These are phyloP conservation scores for Cladosporium sp. DNA, from an alignment of 2,329 filamentous ascomycete species.

Conservation along the genomic window DNA sequence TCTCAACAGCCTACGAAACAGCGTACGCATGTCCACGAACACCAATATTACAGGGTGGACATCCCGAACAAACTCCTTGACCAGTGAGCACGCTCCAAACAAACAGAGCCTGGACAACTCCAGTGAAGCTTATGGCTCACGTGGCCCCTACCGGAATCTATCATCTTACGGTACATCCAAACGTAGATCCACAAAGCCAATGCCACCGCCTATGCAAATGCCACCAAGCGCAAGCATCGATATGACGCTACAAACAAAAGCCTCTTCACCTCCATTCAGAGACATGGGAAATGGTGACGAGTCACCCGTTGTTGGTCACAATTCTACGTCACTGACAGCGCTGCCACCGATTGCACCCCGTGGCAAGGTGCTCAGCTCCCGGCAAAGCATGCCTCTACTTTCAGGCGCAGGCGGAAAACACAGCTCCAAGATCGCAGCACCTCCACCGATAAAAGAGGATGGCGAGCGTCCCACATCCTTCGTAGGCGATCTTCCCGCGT, in stretches of 20 bases:
- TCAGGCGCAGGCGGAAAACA: constrained; percentile 2
- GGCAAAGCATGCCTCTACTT: constrained; percentile 11
- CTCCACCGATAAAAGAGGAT: constrained; percentile 10
- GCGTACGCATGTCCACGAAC: constrained; percentile 27
- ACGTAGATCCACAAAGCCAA: constrained; percentile 23
- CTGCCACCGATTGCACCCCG: background rate
- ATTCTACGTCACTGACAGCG: background rate
- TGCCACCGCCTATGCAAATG: background rate
- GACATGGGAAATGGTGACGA: background rate
- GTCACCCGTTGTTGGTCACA: constrained; percentile 8
- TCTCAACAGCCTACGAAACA: constrained; percentile 26
- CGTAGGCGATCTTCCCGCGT: constrained; percentile 23
- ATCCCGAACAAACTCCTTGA: constrained; percentile 27
- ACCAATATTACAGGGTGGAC: constrained; percentile 21
- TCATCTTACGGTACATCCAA: constrained; percentile 22
- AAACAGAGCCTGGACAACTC: constrained; percentile 16
- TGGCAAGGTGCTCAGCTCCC: constrained; percentile 3
- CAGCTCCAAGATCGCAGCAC: constrained; percentile 15
- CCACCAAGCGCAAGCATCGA: background rate
- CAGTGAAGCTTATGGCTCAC: constrained; percentile 14
- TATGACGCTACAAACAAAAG: background rate
- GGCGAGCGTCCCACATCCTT: constrained; percentile 23
- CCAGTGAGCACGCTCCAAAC: constrained; percentile 19
- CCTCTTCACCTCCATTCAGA: background rate
- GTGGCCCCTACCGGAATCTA: constrained; percentile 19